phyloP scores from a whole-genome alignment of 352 stramenopile species.

The Globisporangium polare region DNA sequence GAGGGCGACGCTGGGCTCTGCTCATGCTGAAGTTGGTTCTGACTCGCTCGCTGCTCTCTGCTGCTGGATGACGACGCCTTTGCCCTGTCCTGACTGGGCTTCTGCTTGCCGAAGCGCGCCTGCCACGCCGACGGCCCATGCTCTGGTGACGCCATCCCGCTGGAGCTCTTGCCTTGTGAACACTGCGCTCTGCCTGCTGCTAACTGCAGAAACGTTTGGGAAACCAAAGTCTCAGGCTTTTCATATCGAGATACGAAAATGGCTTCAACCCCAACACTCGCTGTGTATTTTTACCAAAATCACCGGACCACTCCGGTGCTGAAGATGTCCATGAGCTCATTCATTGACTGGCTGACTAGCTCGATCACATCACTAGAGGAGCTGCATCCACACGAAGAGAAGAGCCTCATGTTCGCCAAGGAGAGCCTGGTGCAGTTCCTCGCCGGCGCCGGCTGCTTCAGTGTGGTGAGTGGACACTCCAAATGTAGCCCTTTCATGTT shows the following conservation, averaged over 20 bases:
- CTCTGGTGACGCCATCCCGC: conserved; percentile 14
- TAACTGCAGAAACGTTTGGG: background rate
- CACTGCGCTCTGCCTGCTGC: too few species aligned
- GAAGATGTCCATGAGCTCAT: background rate
- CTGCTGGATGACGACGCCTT: conserved; percentile 1
- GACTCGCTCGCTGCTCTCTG: background rate
- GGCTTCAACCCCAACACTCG: background rate
- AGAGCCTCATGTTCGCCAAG: conserved; percentile 45
- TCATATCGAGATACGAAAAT: conserved; percentile 3
- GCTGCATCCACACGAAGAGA: background rate
- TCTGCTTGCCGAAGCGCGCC: conserved; percentile 47
- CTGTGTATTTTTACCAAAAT: conserved; percentile 1
- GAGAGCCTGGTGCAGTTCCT: conserved; percentile 65
- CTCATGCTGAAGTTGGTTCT: background rate
- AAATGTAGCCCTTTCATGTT: background rate
- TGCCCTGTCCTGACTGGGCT: conserved; percentile 1
- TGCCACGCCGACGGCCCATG: conserved; percentile 45
- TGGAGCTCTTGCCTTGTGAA: background rate
- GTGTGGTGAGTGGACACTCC: conserved; percentile 23
- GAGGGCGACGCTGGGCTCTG: conserved; percentile 17
- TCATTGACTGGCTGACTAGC: background rate
- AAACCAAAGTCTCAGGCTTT: background rate
- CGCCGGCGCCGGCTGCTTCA: conserved; percentile 53
- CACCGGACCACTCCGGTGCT: background rate
- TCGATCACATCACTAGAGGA: background rate